These are phyloP conservation scores for Polyplosphaeria fusca DNA, from an alignment of 495 filamentous ascomycete genomes.

Conservation along the genomic window DNA sequence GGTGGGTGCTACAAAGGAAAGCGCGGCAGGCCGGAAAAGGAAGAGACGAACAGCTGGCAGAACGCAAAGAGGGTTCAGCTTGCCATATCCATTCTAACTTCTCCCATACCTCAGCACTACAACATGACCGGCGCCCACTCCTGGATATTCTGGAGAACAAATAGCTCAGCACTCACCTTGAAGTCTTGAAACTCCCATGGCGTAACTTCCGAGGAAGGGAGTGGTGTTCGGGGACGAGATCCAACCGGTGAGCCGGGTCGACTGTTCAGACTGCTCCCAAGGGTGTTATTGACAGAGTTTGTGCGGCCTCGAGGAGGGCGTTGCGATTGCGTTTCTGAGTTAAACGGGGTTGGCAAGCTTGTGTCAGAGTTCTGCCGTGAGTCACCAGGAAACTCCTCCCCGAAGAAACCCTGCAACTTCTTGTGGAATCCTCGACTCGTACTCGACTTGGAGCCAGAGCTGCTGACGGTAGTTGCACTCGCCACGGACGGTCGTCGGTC, in stretches of 20 bases:
- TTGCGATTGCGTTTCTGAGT: conserved; percentile 46
- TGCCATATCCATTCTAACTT: no score
- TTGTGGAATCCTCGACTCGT: conserved; percentile 66
- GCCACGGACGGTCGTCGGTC: conserved; percentile 84
- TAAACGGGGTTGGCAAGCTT: conserved; percentile 56
- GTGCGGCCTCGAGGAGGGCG: conserved; percentile 62
- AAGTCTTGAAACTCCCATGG: conserved; percentile 93
- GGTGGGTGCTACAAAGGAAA: neutral
- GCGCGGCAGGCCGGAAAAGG: neutral
- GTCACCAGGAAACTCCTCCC: conserved; percentile 70
- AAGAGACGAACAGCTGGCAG: neutral
- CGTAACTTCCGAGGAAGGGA: conserved; percentile 88
- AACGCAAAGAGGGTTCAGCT: neutral
- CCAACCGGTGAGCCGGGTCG: conserved; percentile 55
- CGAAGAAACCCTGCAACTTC: conserved; percentile 79
- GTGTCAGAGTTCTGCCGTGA: conserved; percentile 62
- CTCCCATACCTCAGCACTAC: no score
- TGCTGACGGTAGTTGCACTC: conserved; percentile 84
- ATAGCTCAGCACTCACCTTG: conserved; percentile 66
- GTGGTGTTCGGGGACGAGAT: conserved; percentile 75
- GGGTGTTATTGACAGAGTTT: conserved; percentile 63
- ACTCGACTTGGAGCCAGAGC: conserved; percentile 82
- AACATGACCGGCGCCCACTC: no score
- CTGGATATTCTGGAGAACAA: no score
- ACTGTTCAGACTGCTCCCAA: conserved; percentile 54